Conservation (phyloP, 2,329 filamentous ascomycete genomes). For the Monilinia fructicola region DNA sequence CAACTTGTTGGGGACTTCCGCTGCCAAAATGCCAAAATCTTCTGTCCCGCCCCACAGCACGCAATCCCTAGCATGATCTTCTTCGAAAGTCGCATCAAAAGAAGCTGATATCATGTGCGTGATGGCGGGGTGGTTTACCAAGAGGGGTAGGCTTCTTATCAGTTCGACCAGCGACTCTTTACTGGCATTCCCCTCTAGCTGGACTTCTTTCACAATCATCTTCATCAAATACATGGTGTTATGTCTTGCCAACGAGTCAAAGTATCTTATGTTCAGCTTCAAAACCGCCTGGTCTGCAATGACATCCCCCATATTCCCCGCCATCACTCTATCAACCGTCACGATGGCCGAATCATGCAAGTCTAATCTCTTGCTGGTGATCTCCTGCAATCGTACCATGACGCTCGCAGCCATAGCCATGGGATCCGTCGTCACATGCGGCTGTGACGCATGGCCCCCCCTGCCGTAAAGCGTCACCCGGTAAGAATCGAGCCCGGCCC, state of each 20-base stretch:
- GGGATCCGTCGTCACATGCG: conserved; percentile 49
- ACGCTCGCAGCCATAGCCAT: conserved; percentile 47
- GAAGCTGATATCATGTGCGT: conserved; percentile 26
- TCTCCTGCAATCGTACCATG: conserved; percentile 45
- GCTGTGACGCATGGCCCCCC: conserved; percentile 47
- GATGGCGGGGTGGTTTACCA: conserved; percentile 30
- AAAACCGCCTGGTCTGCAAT: conserved; percentile 47
- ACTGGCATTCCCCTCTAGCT: conserved; percentile 45
- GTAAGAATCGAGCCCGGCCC: conserved; percentile 43
- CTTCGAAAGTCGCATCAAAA: conserved; percentile 32
- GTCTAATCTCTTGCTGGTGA: conserved; percentile 44
- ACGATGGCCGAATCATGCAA: conserved; percentile 47
- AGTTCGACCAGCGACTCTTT: conserved; percentile 30
- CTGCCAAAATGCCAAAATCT: conserved; percentile 50
- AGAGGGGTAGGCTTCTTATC: conserved; percentile 32
- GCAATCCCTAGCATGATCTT: conserved; percentile 27
- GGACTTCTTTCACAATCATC: conserved; percentile 54
- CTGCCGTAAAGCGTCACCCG: conserved; percentile 45
- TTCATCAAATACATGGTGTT: conserved; percentile 44
- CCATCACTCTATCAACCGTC: conserved; percentile 47
- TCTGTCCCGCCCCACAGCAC: conserved; percentile 30
- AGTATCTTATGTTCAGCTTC: conserved; percentile 46
- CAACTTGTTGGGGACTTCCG: conserved; percentile 36
- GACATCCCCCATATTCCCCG: conserved; percentile 47
- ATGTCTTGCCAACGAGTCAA: conserved; percentile 39